Conservation (phyloP, 2,329 filamentous ascomycete genomes). For the Cladophialophora exuberans region DNA sequence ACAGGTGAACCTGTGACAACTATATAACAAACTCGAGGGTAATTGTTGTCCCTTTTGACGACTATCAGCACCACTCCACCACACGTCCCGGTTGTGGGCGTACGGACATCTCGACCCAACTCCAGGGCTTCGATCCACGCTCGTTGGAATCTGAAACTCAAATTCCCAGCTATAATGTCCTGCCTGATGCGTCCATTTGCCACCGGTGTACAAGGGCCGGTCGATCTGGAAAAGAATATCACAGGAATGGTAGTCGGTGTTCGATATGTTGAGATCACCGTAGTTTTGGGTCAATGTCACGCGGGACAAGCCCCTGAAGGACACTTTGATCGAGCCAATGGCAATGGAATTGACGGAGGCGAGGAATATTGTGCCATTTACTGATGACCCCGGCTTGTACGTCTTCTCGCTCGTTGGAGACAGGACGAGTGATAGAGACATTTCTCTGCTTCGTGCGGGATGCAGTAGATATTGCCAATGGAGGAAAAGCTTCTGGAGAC, state of each 20-base stretch:
- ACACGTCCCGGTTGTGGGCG: background rate
- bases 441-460: background rate
- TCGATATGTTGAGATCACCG: constrained; percentile 7
- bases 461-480: background rate
- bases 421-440: constrained; percentile 8
- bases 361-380: constrained; percentile 1
- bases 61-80: background rate
- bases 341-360: background rate
- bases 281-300: constrained; percentile 11
- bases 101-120: background rate
- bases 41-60: background rate
- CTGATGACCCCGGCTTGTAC: background rate
- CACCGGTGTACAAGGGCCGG: background rate
- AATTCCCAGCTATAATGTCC: constrained; percentile 4
- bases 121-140: background rate
- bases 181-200: constrained; percentile 5
- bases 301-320: background rate
- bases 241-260: background rate
- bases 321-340: background rate
- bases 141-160: background rate
- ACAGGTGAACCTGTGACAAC: background rate
- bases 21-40: constrained; percentile 8
- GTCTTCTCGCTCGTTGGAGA: background rate
- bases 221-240: background rate
- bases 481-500: background rate